Base-by-base conservation (phyloP, 2,329 filamentous ascomycete species). In the Exophiala aquamarina region DNA sequence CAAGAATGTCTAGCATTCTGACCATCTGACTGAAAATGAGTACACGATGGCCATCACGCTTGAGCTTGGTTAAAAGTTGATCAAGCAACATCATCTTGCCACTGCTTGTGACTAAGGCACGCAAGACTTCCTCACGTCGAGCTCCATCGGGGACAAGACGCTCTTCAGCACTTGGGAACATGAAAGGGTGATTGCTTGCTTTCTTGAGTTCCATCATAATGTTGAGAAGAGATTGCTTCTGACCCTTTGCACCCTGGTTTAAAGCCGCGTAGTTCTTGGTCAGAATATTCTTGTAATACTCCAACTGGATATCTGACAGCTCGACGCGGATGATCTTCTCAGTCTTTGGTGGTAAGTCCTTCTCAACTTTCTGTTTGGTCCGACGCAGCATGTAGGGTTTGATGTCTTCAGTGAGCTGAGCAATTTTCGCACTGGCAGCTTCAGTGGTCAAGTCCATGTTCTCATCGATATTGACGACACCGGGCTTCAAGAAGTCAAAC, bases 141-240 rank as follows among this genome's bases (percentile, higher is more conserved):
- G 81, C 79, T 61, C 86, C 90, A 11, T 88, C 89, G 50, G 82
- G 84, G 41, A 97, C 70, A 10, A 97, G 88, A 58, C 87, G 88
- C 48, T 95, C 88, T 65, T 98, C 93, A 2, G 90, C 92, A 54
- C 90, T 91, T 2, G 88, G 86, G 60, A 98, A 97, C 85, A 98
- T 94, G 71, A 96, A 95, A 1, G 93, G 92, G 64, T 98, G 93
- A 62, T 98, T 98, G 71, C 92, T 97, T 65, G 93, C 90, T 70
- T 98, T 98, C 75, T 98, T 98, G 62, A 98, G 70, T 68, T 98
- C 93, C 93, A 98, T 98, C 82, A 98, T 96, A 66, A 98, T 93
- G 69, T 98, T 98, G 55, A 98, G 74, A 11, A 98, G 73, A 0
- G 92, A 97, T 58, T 95, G 92, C 69, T 95, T 97, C 66, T 94